These are phyloP conservation scores for Elsinoe necatrix DNA, from an alignment of 2,329 filamentous ascomycete species.

Conservation along the genomic window DNA sequence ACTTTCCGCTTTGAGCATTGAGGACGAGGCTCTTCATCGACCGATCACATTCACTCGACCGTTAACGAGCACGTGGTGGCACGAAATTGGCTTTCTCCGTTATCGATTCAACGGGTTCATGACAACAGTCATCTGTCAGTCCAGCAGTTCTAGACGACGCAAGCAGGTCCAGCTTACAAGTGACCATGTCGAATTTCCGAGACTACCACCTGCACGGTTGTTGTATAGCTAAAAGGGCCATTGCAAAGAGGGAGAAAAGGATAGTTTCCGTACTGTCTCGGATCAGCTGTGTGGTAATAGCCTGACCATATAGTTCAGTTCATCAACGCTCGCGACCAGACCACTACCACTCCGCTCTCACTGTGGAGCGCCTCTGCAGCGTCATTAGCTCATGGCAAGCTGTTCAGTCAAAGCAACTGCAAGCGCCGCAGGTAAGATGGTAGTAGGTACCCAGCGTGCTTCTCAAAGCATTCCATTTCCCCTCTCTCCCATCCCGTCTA, in stretches of 20 bases:
- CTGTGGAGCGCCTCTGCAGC: background rate
- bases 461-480: background rate
- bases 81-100: background rate
- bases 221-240: no score
- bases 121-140: background rate
- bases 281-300: background rate
- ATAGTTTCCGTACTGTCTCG: background rate
- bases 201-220: no score
- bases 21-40: no score
- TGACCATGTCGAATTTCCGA: no score
- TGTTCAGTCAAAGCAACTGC: background rate
- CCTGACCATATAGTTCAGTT: background rate
- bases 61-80: background rate
- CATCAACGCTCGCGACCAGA: background rate
- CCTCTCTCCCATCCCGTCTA: no score
- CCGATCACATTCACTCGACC: no score
- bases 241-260: background rate
- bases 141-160: background rate
- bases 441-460: background rate
- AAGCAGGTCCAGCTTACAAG: no score
- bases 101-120: slow-evolving; percentile 1
- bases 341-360: background rate
- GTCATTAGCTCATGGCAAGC: background rate
- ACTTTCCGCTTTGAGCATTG: no score
- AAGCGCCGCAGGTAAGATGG: background rate